A percentile compares a stretch with the other conserved stretches of the same genome.
phyloP scores from a whole-genome alignment of 768 basidiomycete species.

The Mycena chlorophos region DNA sequence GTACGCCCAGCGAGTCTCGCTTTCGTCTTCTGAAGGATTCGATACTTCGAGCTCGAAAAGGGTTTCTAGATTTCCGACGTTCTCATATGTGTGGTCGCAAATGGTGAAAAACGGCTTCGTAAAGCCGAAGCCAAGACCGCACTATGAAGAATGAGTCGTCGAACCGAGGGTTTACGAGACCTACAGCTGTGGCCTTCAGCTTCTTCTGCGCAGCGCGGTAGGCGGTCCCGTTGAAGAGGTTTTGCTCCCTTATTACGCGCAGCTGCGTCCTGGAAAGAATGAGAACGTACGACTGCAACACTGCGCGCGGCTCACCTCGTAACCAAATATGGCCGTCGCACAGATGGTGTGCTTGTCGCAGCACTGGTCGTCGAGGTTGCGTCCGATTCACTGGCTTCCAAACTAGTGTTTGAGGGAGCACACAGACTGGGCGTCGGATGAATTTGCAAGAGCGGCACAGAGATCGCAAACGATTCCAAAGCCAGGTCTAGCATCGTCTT shows the following conservation, averaged over 20 bases:
- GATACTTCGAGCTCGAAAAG: conserved; percentile 27
- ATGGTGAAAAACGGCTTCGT: conserved; percentile 17
- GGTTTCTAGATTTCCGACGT: conserved; percentile 34
- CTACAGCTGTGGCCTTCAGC: conserved; percentile 26
- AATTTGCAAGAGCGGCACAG: conserved; percentile 37
- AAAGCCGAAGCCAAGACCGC: conserved; percentile 21
- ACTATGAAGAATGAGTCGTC: conserved; percentile 19
- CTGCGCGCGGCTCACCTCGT: conserved; percentile 29
- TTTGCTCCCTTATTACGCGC: conserved; percentile 34
- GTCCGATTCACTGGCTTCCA: background rate
- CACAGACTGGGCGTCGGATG: conserved; percentile 30
- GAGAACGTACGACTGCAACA: background rate
- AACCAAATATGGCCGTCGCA: conserved; percentile 37
- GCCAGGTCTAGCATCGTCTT: conserved; percentile 29
- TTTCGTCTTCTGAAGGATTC: conserved; percentile 13
- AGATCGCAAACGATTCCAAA: conserved; percentile 36
- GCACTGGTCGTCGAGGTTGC: background rate
- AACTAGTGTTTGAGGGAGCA: background rate
- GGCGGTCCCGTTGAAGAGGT: conserved; percentile 28
- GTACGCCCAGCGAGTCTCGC: conserved; percentile 31
- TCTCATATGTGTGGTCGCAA: conserved; percentile 27
- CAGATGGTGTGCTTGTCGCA: conserved; percentile 15
- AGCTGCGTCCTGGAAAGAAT: conserved; percentile 33
- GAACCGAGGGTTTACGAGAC: background rate
- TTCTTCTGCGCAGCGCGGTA: conserved; percentile 30